Evolutionary conservation across 495 filamentous ascomycete species (phyloP).

Genomic region (Penicillium dipodomyicola): DNA sequence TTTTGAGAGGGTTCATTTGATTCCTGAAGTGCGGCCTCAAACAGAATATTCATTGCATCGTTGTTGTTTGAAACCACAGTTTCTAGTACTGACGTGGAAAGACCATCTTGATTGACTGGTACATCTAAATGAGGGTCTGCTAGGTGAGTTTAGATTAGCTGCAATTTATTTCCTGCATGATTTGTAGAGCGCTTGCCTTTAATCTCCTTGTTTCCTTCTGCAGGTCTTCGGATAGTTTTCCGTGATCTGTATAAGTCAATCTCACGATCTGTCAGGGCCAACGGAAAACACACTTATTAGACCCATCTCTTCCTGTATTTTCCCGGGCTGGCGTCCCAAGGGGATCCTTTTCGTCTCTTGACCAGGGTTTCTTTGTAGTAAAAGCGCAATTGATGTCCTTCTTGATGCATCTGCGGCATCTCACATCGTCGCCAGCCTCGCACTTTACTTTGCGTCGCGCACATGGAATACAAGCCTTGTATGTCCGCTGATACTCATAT

Average conservation of each 20-base stretch:
- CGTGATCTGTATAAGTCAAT: too few species aligned
- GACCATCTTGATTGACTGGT: slow-evolving; percentile 7
- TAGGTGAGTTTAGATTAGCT: too few species aligned
- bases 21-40: slow-evolving; percentile 31
- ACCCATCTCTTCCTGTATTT: too few species aligned
- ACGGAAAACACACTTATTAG: too few species aligned
- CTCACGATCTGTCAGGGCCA: too few species aligned
- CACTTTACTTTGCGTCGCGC: slow-evolving; percentile 32
- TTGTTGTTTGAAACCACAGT: slow-evolving; percentile 30
- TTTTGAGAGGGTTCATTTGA: neutral
- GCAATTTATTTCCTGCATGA: too few species aligned
- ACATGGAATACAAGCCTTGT: slow-evolving; percentile 32
- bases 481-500: slow-evolving; percentile 28
- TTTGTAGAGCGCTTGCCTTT: too few species aligned
- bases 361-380: slow-evolving; percentile 12
- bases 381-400: slow-evolving; percentile 23
- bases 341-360: neutral
- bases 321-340: too few species aligned
- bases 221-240: too few species aligned
- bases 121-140: neutral
- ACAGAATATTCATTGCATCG: slow-evolving; percentile 39
- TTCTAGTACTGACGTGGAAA: slow-evolving; percentile 20
- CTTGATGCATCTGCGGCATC: slow-evolving; percentile 24
- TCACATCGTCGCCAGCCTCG: slow-evolving; percentile 8
- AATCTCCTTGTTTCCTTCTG: too few species aligned